Base-by-base conservation (phyloP, 78 protist genomes). In the Dictyostelium firmibasis region DNA sequence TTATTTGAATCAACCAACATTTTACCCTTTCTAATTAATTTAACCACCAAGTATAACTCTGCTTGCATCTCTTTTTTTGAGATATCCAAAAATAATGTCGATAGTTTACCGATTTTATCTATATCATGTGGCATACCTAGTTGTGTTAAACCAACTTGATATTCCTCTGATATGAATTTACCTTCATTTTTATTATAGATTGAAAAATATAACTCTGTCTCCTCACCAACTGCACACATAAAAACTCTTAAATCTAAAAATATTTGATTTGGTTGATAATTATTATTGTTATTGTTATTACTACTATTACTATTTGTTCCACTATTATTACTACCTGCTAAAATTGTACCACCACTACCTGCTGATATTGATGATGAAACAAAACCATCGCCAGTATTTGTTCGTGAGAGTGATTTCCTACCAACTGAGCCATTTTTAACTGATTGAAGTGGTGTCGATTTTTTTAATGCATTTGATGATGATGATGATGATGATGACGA, bases 161-260 rank as follows among this genome's bases (percentile, higher is more conserved):
- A 91, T 77, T 84, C 92, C 69, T 91, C 95, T 0, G 95, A 81
- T 67, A 91, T 84, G 38, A 91, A 85, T 41, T 47, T 50, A 23
- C 92, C 95, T 35, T 91, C 91, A 14, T 84, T 85, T 29, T 43
- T 74, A 38, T 84, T 91, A 77, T 91, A 91, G 36, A 91, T 50
- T 13, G 92, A 85, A 35, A 91, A 91, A 35, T 81, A 82, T 7
- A 91, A 78, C 47, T 91, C 88, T 7, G 95, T 70, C n/a, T 91
- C 77, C 31, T 91, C 95, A 10, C 95, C 95, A 38, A 84, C 95
- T 7, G 84, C 44, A 62, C 91, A 91, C 95, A 91, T 91, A 43
- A 91, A 76, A n/a, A 76, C 64, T 23, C 76, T 81, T 16, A 91
- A 20, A 41, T 91, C 95, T 41, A 91, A 47, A 60, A 81, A 84